Conservation (phyloP, 805 yeast species). For the Ogataea ramenticola region DNA sequence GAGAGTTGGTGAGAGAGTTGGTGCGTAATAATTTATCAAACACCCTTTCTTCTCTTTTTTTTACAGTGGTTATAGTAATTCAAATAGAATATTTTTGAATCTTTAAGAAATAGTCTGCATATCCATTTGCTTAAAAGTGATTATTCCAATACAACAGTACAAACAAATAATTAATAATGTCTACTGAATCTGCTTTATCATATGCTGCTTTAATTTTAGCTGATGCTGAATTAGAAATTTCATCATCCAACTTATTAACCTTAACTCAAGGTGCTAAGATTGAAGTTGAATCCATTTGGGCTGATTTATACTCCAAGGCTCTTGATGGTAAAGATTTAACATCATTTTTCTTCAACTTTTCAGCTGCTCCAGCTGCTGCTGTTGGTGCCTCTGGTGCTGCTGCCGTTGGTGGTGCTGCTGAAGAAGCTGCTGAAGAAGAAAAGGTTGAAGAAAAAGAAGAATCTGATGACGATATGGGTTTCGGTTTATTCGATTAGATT, state of each 20-base stretch:
- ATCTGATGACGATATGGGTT: slow-evolving; percentile 82
- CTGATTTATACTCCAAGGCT: slow-evolving; percentile 77
- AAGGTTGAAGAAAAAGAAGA: slow-evolving; percentile 47
- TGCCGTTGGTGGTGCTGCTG: slow-evolving; percentile 39
- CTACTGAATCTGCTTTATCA: slow-evolving; percentile 86
- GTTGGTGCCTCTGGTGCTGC: slow-evolving; percentile 41
- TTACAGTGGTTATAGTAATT: too few relatives aligned
- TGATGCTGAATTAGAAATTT: slow-evolving; percentile 92
- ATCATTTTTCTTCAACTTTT: slow-evolving; percentile 55
- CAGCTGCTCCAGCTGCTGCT: slow-evolving; percentile 44
- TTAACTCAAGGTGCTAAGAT: slow-evolving; percentile 74
- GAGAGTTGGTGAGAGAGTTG: too few relatives aligned
- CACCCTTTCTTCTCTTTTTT: too few relatives aligned
- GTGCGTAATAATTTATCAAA: too few relatives aligned
- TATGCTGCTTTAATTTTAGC: slow-evolving; percentile 98
- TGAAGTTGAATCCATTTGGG: slow-evolving; percentile 72
- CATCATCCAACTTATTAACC: slow-evolving; percentile 71
- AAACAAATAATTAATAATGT: slow-evolving; percentile 54
- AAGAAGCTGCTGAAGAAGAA: slow-evolving; percentile 50
- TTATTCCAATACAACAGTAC: slow-evolving; percentile 30
- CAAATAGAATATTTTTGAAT: background rate
- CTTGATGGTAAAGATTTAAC: slow-evolving; percentile 71
- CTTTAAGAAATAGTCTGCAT: slow-evolving; percentile 35
- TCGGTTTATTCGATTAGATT: slow-evolving; percentile 82
- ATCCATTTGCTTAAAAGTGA: slow-evolving; percentile 32